Conservation (phyloP, 2,329 filamentous ascomycete species). For the Diaporthe sp. region DNA sequence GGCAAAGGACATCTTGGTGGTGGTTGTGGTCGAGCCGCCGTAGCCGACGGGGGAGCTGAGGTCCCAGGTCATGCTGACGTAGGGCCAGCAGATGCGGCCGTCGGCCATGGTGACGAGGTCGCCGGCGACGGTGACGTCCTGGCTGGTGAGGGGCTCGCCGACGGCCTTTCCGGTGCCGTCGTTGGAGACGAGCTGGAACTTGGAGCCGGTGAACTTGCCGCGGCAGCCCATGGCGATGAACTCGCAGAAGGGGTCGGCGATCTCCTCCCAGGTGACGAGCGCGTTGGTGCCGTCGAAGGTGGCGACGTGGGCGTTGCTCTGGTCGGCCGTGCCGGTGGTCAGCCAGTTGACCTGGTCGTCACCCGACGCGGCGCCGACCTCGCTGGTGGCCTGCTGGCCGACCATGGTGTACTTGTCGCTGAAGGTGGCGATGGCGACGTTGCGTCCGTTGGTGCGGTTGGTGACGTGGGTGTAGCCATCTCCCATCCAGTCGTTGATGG, state of each 20-base stretch:
- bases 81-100: conserved; percentile 73
- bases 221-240: conserved; percentile 72
- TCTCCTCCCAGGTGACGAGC: conserved; percentile 73
- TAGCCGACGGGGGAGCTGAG: conserved; percentile 46
- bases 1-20: conserved; percentile 67
- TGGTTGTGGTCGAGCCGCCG: conserved; percentile 49
- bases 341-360: conserved; percentile 72
- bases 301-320: conserved; percentile 71
- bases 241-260: conserved; percentile 67
- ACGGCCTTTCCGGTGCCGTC: conserved; percentile 66
- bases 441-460: conserved; percentile 70
- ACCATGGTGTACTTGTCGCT: conserved; percentile 70
- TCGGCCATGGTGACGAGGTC: conserved; percentile 74
- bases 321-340: conserved; percentile 62
- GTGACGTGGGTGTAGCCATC: conserved; percentile 64
- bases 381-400: conserved; percentile 66
- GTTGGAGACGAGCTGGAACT: conserved; percentile 70
- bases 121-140: conserved; percentile 70
- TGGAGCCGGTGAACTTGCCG: conserved; percentile 70
- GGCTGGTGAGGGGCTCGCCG: conserved; percentile 63
- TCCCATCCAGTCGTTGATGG: conserved; percentile 71
- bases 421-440: conserved; percentile 71
- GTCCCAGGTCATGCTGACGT: conserved; percentile 69
- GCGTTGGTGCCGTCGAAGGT: conserved; percentile 66
- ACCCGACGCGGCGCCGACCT: conserved; percentile 66